Base-by-base conservation (phyloP, 352 stramenopile species). In the Globisporangium emineosum region DNA sequence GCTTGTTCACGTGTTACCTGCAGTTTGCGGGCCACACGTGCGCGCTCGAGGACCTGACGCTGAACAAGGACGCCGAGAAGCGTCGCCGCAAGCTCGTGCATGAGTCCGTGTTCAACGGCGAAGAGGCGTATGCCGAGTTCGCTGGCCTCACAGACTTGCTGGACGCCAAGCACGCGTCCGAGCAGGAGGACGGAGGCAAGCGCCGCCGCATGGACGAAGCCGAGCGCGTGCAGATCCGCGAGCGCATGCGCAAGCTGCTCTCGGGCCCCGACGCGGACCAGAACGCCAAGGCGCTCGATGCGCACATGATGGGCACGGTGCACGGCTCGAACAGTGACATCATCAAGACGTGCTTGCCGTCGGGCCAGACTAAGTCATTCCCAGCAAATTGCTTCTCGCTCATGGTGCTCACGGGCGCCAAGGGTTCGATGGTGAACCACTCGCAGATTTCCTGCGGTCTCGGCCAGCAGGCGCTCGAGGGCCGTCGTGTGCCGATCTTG, bases 401-500 rank as follows among this genome's bases (percentile, higher is more conserved):
- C 17, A 99, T 99, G 98, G 97, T 99, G 23, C 88, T 98, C 13
- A 99, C 98, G 33, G 98, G 98, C 68, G 98, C 98, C 21, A 99
- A 99, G 85, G 98, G 98, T 13, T 99, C 96, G 40, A 98, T 98
- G 80, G 98, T 99, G 12, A 99, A 99, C 85, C 98, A 99, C 79
- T 99, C 97, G 32, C 93, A 98, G 76, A 97, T 99, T 59, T 98
- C 96, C 40, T 99, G 97, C 82, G 96, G 92, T 58, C 85, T 99
- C 37, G 98, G 98, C 47, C 98, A 99, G 75, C 98, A 99, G 73
- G 97, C 97, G 25, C 83, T 99, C 9, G 98, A 99, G 82, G 98
- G 98, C 37, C 89, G 97, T 30, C 96, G 98, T 75, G 98, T 99
- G 62, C 98, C 98, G 32, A 93, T 99, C 57, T 95, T 99, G 67